Evolutionary conservation across 495 filamentous ascomycete genomes (phyloP).

Genomic region (Tuber umbilicatum): DNA sequence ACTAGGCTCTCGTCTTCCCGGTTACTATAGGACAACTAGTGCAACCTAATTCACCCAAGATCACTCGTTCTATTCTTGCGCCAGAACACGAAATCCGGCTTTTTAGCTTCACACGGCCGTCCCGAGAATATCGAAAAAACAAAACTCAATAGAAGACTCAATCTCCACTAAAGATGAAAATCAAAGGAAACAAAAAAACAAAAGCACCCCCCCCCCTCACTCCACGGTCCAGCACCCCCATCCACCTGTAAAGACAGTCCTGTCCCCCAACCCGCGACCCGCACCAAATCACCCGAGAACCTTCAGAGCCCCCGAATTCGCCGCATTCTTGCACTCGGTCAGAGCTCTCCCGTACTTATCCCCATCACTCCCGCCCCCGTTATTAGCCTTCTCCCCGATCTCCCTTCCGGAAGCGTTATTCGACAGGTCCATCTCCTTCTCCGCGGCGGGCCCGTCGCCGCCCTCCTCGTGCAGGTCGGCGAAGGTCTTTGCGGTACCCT

Average conservation of each 20-base stretch:
- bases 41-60: neutral
- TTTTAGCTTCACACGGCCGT: neutral
- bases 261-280: neutral
- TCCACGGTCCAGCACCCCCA: neutral
- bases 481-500: conserved; percentile 5
- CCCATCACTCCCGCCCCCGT: neutral
- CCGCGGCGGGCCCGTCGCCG: neutral
- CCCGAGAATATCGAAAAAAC: neutral
- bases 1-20: neutral
- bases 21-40: too few species aligned
- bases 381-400: neutral
- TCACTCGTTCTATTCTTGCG: neutral
- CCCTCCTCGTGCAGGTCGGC: conserved; percentile 13
- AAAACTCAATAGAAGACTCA: neutral
- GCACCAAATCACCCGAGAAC: neutral
- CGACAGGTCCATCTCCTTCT: conserved; percentile 17
- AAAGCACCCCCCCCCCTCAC: neutral
- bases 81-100: neutral
- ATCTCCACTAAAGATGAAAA: neutral
- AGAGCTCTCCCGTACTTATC: neutral
- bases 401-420: conserved; percentile 15
- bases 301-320: neutral
- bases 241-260: neutral
- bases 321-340: neutral
- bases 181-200: neutral